A percentile compares a stretch with the other conserved stretches of the same genome.
These are phyloP conservation scores for Pyrenochaeta sp. DNA, from an alignment of 2,329 filamentous ascomycete genomes.

Conservation along the genomic window DNA sequence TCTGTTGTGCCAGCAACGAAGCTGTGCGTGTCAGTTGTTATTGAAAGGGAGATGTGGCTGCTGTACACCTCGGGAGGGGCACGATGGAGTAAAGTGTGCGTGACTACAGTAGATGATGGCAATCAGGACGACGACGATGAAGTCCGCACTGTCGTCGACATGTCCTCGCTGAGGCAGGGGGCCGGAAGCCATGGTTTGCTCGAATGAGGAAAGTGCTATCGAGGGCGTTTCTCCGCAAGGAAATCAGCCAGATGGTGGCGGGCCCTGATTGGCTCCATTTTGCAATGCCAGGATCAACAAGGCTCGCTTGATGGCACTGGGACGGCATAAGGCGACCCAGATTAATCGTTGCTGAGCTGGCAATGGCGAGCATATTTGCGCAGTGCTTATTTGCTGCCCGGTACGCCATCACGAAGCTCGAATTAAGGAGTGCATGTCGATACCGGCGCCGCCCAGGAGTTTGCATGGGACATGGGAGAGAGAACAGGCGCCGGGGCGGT, in stretches of 20 bases:
- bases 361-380: slow-evolving; percentile 15
- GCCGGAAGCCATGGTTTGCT: slow-evolving; percentile 8
- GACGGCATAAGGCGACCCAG: slow-evolving; percentile 19
- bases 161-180: slow-evolving; percentile 19
- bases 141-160: slow-evolving; percentile 3
- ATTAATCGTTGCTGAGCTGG: slow-evolving; percentile 23
- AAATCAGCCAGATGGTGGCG: slow-evolving; percentile 1
- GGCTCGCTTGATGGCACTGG: slow-evolving; percentile 13
- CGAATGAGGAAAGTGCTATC: slow-evolving; percentile 20
- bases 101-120: background rate
- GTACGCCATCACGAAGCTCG: slow-evolving; percentile 17
- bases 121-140: background rate
- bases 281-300: slow-evolving; percentile 18
- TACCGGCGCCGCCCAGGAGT: slow-evolving; percentile 26
- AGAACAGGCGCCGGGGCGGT: slow-evolving; percentile 4
- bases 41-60: background rate
- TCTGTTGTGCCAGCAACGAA: slow-evolving; percentile 2
- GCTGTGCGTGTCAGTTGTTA: background rate
- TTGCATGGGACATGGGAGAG: slow-evolving; percentile 4
- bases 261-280: slow-evolving; percentile 16
- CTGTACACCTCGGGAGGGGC: background rate
- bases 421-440: slow-evolving; percentile 28
- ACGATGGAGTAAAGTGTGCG: background rate
- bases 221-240: slow-evolving; percentile 17
- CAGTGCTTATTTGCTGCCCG: slow-evolving; percentile 21